phyloP scores from a whole-genome alignment of 1,139 yeast species.

The Lipomyces yarrowii region DNA sequence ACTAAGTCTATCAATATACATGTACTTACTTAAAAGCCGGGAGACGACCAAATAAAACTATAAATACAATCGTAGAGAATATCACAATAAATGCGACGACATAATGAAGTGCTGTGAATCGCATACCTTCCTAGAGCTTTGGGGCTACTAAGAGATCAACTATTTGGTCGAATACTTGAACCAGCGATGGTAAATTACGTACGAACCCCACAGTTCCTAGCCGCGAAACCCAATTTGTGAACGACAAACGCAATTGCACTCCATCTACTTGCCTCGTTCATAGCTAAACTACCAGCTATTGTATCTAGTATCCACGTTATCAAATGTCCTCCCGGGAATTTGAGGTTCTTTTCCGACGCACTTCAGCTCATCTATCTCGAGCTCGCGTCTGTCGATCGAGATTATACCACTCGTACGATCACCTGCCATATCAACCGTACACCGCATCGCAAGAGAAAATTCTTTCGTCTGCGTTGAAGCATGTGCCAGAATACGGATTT shows the following conservation, averaged over 20 bases:
- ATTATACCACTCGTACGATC: conserved; percentile 40
- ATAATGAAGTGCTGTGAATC: conserved; percentile 16
- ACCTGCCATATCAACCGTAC: conserved; percentile 36
- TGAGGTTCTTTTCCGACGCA: neutral
- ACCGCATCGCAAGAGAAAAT: conserved; percentile 46
- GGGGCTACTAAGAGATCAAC: neutral
- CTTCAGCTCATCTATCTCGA: neutral
- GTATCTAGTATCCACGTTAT: neutral
- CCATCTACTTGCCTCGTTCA: neutral
- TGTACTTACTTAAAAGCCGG: conserved; percentile 32
- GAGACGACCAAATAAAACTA: conserved; percentile 34
- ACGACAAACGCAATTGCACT: neutral
- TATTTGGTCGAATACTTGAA: neutral
- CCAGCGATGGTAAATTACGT: neutral
- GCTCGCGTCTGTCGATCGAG: neutral
- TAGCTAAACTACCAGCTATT: neutral
- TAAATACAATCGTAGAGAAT: conserved; percentile 26
- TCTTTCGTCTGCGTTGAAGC: conserved; percentile 51
- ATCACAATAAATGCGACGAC: conserved; percentile 26
- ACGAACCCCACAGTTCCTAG: neutral
- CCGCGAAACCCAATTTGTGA: neutral
- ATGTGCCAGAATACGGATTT: conserved; percentile 75
- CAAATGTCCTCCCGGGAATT: neutral
- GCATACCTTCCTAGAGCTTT: neutral
- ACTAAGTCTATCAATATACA: neutral